Conservation (phyloP, 108 stramenopile genomes). For the Aurantiochytrium sp. region DNA sequence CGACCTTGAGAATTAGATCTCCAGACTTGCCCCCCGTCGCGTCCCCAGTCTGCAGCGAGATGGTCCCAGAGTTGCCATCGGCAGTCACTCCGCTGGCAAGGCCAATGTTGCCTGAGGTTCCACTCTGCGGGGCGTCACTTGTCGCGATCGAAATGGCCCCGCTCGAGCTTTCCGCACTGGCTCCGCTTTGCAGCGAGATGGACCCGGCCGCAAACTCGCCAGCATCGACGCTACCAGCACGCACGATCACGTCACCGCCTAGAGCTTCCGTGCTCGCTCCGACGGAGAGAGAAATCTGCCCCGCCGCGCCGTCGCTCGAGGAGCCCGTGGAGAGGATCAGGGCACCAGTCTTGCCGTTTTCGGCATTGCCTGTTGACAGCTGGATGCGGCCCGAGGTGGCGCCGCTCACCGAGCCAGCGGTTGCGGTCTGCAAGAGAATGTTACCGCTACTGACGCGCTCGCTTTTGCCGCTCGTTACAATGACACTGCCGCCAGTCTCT, state of each 20-base stretch:
- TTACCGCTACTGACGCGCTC: neutral
- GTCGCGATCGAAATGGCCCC: neutral
- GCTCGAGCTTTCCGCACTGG: neutral
- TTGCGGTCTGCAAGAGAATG: neutral
- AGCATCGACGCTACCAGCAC: neutral
- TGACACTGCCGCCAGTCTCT: conserved; percentile 5
- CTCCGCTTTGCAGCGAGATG: neutral
- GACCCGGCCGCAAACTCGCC: neutral
- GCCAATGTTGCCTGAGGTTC: neutral
- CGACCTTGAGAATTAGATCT: conserved; percentile 41
- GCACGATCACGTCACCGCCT: neutral
- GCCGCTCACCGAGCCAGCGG: neutral
- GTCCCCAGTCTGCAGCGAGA: conserved; percentile 38
- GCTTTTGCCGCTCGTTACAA: neutral
- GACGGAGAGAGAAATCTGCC: neutral
- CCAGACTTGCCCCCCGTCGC: conserved; percentile 28
- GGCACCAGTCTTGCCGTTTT: neutral
- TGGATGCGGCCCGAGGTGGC: neutral
- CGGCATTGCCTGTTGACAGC: neutral
- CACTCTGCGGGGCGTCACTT: neutral
- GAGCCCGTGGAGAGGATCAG: neutral
- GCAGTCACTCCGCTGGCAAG: neutral
- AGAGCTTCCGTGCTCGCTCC: neutral
- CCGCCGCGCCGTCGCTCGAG: neutral
- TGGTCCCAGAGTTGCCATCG: neutral